These are phyloP conservation scores for Paecilomyces fulvus DNA, from an alignment of 2,329 filamentous ascomycete genomes.

Conservation along the genomic window DNA sequence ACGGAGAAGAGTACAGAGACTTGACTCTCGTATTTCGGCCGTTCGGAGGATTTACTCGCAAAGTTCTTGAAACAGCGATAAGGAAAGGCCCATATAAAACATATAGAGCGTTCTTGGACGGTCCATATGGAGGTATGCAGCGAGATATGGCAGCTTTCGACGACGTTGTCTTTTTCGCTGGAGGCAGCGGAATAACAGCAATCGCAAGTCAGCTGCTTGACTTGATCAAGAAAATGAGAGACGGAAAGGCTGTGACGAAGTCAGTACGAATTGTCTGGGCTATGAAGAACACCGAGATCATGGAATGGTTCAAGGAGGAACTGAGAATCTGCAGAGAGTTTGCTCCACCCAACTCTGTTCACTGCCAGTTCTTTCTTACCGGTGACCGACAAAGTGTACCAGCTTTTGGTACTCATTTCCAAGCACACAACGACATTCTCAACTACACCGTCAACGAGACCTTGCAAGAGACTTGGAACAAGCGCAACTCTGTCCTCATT, in stretches of 20 bases:
- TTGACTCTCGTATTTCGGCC: conserved; percentile 88
- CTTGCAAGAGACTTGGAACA: conserved; percentile 76
- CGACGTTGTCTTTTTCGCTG: conserved; percentile 84
- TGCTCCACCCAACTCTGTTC: conserved; percentile 78
- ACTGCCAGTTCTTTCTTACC: conserved; percentile 92
- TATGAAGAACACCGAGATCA: conserved; percentile 78
- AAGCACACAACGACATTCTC: conserved; percentile 64
- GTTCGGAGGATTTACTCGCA: conserved; percentile 80
- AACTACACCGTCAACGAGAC: conserved; percentile 84
- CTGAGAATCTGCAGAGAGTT: conserved; percentile 83
- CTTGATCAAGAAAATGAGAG: conserved; percentile 92
- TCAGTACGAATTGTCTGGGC: conserved; percentile 92
- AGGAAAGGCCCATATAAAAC: conserved; percentile 84
- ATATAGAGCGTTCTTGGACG: conserved; percentile 85
- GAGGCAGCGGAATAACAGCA: conserved; percentile 89
- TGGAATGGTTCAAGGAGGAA: conserved; percentile 98
- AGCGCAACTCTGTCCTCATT: conserved; percentile 77
- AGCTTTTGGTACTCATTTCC: conserved; percentile 40
- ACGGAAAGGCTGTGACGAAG: conserved; percentile 86
- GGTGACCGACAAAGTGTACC: conserved; percentile 52
- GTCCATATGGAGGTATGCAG: conserved; percentile 91
- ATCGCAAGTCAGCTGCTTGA: conserved; percentile 85
- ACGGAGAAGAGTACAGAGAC: conserved; percentile 79
- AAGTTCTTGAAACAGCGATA: conserved; percentile 72
- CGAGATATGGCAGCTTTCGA: conserved; percentile 86